These are phyloP conservation scores for Blepharisma japonicum DNA, from an alignment of 73 alveolate genomes.

Conservation along the genomic window DNA sequence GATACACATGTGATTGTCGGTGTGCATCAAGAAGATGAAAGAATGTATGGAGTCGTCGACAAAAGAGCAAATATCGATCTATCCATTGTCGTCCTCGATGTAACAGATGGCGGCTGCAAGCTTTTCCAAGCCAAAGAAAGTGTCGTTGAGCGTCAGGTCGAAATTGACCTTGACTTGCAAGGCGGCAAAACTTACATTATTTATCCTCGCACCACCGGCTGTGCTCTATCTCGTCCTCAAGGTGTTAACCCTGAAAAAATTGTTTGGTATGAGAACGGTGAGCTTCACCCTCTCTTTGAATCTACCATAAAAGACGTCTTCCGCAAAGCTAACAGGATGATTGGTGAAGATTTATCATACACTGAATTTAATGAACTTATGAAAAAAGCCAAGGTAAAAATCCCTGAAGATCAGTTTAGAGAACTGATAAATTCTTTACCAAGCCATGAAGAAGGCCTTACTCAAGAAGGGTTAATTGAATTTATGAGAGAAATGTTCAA, in stretches of 20 bases:
- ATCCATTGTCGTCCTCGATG: constrained; percentile 62
- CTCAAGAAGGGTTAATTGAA: constrained; percentile 91
- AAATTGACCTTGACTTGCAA: constrained; percentile 81
- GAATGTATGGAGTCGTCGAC: constrained; percentile 70
- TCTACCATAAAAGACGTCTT: constrained; percentile 86
- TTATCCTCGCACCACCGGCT: constrained; percentile 95
- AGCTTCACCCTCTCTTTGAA: constrained; percentile 48
- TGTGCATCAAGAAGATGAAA: constrained; percentile 91
- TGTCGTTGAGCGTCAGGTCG: constrained; percentile 59
- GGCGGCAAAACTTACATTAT: constrained; percentile 89
- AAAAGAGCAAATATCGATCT: constrained; percentile 85
- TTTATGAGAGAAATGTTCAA: constrained; percentile 71
- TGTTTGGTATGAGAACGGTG: constrained; percentile 35
- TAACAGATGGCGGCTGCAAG: constrained; percentile 26
- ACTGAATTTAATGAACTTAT: constrained; percentile 88
- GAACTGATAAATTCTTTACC: constrained; percentile 73
- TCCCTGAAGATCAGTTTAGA: constrained; percentile 19
- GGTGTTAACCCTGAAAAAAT: constrained; percentile 20
- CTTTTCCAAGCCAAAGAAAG: constrained; percentile 14
- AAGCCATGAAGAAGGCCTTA: constrained; percentile 81
- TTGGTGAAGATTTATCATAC: constrained; percentile 77
- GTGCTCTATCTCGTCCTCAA: constrained; percentile 50
- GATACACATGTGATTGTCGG: constrained; percentile 57
- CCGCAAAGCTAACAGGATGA: constrained; percentile 94
- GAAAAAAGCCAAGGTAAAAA: constrained; percentile 76